Evolutionary conservation across 345 rosid species (phyloP), one percentile per base, ranked within the genome.

Genomic region (Erysimum cheiranthoides): DNA sequence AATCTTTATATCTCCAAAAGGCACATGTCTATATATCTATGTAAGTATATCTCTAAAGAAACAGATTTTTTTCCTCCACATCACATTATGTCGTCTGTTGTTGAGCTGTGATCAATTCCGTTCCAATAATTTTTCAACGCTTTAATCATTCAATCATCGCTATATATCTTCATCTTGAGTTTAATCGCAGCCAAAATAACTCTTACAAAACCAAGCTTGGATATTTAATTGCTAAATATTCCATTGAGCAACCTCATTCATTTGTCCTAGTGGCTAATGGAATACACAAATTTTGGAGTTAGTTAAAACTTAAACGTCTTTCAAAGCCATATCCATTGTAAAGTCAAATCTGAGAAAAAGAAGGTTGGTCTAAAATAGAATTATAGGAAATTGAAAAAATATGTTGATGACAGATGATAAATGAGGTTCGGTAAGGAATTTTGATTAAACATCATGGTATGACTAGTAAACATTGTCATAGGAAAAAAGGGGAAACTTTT

Each of bases 391-490:
- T n/a, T 31, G 16, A 17, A 49, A 71, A 68, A 64, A 61, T 10
- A 40, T 65, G 35, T 45, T 62, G 71, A 52, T 17, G 49, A 21
- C 31, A 46, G 40, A 58, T 74, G 50, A 28, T 17, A 57, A 36
- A 28, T 58, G 47, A 66, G 42, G 50, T 6, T 58, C 27, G 42
- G 12, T 38, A 58, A 58, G 67, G 62, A 64, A 30, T 38, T 47
- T 66, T 58, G 43, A 47, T 34, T 66, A 28, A 74, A 58, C 60
- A 74, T 66, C 34, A 59, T 58, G 50, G 51, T 57, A 57, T 45
- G 63, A 68, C 57, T 75, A 60, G 79, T 68, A 52, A 68, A 61
- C 40, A 52, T 70, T 69, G 58, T 76, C 70, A 45, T 42, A 76
- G 21, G 49, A 16, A n/a, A 27, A 67, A 76, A 27, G 9, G n/a